phyloP scores from a whole-genome alignment of 2,329 filamentous ascomycete species.

The Pestalotiopsis sp. region DNA sequence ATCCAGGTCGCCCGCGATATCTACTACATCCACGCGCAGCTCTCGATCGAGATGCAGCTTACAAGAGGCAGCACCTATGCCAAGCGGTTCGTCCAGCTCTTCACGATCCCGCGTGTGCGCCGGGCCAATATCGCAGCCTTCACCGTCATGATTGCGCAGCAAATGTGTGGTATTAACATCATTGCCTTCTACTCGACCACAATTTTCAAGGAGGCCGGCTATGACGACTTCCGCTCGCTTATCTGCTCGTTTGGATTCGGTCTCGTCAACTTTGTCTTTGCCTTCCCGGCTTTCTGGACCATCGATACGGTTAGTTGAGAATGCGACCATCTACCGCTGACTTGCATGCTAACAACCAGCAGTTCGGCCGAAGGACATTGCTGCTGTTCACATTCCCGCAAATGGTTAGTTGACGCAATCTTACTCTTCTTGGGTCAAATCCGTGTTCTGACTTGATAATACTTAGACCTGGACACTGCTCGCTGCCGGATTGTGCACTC shows the following conservation, averaged over 20 bases:
- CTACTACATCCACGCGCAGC: slow-evolving; percentile 66
- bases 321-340: slow-evolving; percentile 57
- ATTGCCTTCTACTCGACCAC: slow-evolving; percentile 64
- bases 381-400: slow-evolving; percentile 68
- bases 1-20: slow-evolving; percentile 63
- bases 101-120: slow-evolving; percentile 69
- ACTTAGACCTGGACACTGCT: slow-evolving; percentile 61
- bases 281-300: slow-evolving; percentile 64
- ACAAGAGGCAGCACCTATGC: slow-evolving; percentile 56
- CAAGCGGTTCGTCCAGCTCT: slow-evolving; percentile 64
- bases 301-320: slow-evolving; percentile 58
- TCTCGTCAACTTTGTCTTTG: slow-evolving; percentile 65
- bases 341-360: slow-evolving; percentile 49
- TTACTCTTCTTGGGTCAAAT: neutral
- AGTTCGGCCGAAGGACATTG: slow-evolving; percentile 63
- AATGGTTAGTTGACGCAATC: slow-evolving; percentile 43
- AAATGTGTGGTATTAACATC: slow-evolving; percentile 57
- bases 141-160: slow-evolving; percentile 78
- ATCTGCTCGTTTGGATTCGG: slow-evolving; percentile 68
- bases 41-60: slow-evolving; percentile 59
- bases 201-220: slow-evolving; percentile 60
- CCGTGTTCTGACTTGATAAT: neutral
- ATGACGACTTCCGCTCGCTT: slow-evolving; percentile 55
- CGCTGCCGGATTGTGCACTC: slow-evolving; percentile 61
- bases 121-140: slow-evolving; percentile 76